These are phyloP conservation scores for Cladosporium velox DNA, from an alignment of 2,329 filamentous ascomycete species.

Conservation along the genomic window DNA sequence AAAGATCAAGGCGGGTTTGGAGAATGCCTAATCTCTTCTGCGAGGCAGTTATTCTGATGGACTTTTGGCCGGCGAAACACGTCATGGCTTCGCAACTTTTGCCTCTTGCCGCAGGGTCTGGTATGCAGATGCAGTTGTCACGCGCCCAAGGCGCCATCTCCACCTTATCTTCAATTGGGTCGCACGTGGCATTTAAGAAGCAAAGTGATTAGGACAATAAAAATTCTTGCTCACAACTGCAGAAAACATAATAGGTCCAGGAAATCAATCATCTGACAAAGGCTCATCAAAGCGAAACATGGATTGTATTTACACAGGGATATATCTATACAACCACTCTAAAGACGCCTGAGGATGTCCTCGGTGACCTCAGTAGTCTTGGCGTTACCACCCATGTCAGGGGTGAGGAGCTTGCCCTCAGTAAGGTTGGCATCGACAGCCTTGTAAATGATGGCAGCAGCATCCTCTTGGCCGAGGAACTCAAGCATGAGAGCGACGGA, in stretches of 20 bases:
- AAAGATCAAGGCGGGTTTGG: not conserved
- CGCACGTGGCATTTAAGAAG: not conserved
- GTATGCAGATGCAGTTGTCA: not conserved
- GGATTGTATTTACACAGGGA: not conserved
- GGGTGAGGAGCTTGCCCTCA: slow-evolving; percentile 78
- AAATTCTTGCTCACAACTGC: too few species aligned
- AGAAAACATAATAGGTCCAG: too few species aligned
- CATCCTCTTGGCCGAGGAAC: slow-evolving; percentile 84
- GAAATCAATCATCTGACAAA: too few species aligned
- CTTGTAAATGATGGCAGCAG: slow-evolving; percentile 85
- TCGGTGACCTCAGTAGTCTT: slow-evolving; percentile 83
- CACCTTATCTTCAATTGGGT: not conserved
- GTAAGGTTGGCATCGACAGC: slow-evolving; percentile 89
- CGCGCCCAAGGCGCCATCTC: not conserved
- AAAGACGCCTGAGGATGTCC: slow-evolving; percentile 83
- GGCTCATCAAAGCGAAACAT: not conserved
- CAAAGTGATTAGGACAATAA: not conserved
- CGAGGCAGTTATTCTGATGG: slow-evolving; percentile 4
- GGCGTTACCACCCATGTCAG: slow-evolving; percentile 86
- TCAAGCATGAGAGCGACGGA: slow-evolving; percentile 94
- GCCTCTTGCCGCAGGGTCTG: slow-evolving; percentile 1
- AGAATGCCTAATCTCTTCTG: not conserved
- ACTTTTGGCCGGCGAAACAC: slow-evolving; percentile 12
- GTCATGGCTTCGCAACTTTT: slow-evolving; percentile 14
- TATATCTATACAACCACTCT: slow-evolving; percentile 18